phyloP scores from a whole-genome alignment of 1,139 yeast species.

The Candida anutae region DNA sequence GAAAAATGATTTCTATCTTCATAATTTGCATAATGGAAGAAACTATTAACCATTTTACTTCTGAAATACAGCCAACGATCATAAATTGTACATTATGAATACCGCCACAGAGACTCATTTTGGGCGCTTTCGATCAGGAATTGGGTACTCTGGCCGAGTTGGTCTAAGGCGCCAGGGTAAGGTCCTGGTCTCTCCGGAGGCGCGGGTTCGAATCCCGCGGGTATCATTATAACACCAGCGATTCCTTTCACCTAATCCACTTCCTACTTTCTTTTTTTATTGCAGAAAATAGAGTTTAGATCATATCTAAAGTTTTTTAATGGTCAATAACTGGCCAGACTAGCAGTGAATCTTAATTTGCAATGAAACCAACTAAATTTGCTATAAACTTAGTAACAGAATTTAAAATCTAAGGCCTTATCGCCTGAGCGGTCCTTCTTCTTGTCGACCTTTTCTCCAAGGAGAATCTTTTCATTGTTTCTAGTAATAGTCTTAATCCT shows the following conservation, averaged over 20 bases:
- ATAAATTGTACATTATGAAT: no score
- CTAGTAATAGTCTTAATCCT: conserved; percentile 8
- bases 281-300: no score
- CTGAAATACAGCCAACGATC: no score
- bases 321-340: no score
- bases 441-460: conserved; percentile 11
- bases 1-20: no score
- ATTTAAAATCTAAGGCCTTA: conserved; percentile 13
- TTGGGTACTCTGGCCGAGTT: conserved; percentile 43
- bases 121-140: no score
- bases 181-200: conserved; percentile 53
- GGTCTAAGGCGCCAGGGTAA: conserved; percentile 46
- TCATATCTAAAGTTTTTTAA: no score
- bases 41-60: no score
- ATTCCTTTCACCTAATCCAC: conserved; percentile 19
- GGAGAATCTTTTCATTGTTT: conserved; percentile 6
- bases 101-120: no score
- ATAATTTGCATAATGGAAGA: no score
- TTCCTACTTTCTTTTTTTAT: conserved; percentile 8
- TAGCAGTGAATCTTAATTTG: no score
- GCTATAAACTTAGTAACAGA: conserved; percentile 3
- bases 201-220: conserved; percentile 53
- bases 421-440: conserved; percentile 14
- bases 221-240: conserved; percentile 38
- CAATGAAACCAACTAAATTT: no score